Conservation (phyloP, 441 rosid species). For the Arabidopsis lyrata region DNA sequence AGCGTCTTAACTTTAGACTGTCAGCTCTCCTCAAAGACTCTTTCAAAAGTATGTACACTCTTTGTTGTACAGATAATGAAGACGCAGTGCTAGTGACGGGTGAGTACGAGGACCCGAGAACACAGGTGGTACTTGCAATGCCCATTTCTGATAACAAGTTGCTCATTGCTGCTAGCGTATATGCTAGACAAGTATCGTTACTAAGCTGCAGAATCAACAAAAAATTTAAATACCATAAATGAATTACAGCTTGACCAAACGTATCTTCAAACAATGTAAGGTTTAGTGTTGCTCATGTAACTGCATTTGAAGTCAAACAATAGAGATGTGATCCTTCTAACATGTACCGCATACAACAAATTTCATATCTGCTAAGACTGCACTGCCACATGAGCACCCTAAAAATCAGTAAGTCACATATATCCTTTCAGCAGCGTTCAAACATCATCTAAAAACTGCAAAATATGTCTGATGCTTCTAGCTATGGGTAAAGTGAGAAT, state of each 20-base stretch:
- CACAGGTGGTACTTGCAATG: constrained; percentile 68
- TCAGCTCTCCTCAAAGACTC: constrained; percentile 92
- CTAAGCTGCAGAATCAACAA: constrained; percentile 71
- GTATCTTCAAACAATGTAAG: constrained; percentile 5
- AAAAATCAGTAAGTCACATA: not conserved
- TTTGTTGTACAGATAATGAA: constrained; percentile 86
- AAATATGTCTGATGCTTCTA: constrained; percentile 3
- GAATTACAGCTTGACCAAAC: constrained; percentile 22
- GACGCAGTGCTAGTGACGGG: constrained; percentile 66
- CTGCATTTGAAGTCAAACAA: constrained; percentile 5
- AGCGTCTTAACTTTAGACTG: constrained; percentile 74
- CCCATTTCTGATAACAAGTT: constrained; percentile 89
- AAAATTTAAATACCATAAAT: constrained; percentile 14
- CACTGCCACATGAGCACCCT: constrained; percentile 5
- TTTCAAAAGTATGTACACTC: constrained; percentile 80
- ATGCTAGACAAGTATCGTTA: constrained; percentile 95
- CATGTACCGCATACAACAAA: constrained; percentile 8
- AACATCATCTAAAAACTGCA: not conserved
- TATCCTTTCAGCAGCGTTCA: not conserved
- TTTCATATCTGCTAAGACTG: constrained; percentile 25
- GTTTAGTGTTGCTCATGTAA: constrained; percentile 19
- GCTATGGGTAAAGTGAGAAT: constrained; percentile 16
- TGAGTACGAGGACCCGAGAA: constrained; percentile 85
- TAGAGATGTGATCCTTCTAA: constrained; percentile 26
- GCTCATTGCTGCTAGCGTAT: constrained; percentile 90